phyloP scores from a whole-genome alignment of 768 basidiomycete species.

The Tricholoma furcatifolium region DNA sequence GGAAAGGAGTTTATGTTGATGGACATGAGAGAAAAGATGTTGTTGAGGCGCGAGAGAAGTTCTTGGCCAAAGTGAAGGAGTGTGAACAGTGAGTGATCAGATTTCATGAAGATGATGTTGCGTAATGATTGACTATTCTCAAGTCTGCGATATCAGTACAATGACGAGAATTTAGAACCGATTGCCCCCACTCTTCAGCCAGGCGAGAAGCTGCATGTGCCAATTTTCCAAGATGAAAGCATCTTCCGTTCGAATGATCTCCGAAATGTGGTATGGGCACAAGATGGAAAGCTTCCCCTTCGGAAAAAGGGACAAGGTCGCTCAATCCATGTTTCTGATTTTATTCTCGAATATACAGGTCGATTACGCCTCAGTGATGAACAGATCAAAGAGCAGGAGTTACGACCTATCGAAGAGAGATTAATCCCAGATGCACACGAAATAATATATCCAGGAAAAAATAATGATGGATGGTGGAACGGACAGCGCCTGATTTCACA shows the following conservation, averaged over 20 bases:
- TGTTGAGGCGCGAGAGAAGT: too few species aligned
- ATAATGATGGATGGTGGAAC: not conserved
- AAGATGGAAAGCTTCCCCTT: not conserved
- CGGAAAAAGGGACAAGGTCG: not conserved
- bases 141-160: not conserved
- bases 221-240: not conserved
- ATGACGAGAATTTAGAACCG: not conserved
- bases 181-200: not conserved
- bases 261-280: not conserved
- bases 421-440: not conserved
- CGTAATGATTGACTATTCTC: not conserved
- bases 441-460: not conserved
- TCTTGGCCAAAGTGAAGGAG: too few species aligned
- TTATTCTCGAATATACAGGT: not conserved
- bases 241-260: not conserved
- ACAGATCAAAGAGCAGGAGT: not conserved
- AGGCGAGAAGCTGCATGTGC: not conserved
- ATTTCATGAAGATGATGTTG: too few species aligned
- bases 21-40: too few species aligned
- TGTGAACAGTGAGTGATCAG: too few species aligned
- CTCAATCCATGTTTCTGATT: not conserved
- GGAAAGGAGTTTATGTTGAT: too few species aligned
- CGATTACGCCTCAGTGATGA: not conserved
- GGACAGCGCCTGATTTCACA: not conserved
- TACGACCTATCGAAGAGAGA: not conserved